Conservation (phyloP, 2,329 filamentous ascomycete species). For the Alternaria tenuissima region DNA sequence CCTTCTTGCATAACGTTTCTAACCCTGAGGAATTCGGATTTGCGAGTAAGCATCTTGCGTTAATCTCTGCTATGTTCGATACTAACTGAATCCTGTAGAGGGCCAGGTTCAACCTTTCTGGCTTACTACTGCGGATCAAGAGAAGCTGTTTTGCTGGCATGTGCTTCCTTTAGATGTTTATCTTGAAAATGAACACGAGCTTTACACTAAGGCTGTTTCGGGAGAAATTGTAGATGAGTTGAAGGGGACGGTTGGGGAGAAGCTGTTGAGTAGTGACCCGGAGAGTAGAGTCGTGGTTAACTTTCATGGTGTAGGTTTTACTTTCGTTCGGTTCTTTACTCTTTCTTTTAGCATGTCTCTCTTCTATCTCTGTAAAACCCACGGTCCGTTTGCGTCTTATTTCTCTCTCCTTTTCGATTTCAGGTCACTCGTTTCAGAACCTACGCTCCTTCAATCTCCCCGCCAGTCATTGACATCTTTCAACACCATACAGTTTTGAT, state of each 20-base stretch:
- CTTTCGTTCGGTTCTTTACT: neutral
- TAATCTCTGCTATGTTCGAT: neutral
- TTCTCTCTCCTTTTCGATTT: neutral
- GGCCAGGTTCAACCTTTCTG: conserved; percentile 90
- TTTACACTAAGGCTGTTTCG: conserved; percentile 50
- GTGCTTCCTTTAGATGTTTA: conserved; percentile 82
- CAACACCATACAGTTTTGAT: conserved; percentile 26
- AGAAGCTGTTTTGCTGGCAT: conserved; percentile 88
- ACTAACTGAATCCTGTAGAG: conserved; percentile 56
- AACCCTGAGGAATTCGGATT: conserved; percentile 86
- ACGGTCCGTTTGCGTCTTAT: neutral
- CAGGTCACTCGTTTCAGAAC: neutral
- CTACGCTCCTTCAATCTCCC: neutral
- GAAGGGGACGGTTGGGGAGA: conserved; percentile 58
- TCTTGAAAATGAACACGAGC: conserved; percentile 70
- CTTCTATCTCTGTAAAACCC: neutral
- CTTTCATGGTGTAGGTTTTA: conserved; percentile 68
- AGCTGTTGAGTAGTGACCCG: conserved; percentile 59
- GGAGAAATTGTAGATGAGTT: conserved; percentile 58
- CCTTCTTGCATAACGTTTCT: conserved; percentile 75
- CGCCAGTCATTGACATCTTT: neutral
- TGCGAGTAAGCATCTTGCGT: conserved; percentile 65
- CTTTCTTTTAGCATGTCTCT: neutral
- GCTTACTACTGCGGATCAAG: conserved; percentile 75
- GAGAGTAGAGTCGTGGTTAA: conserved; percentile 64